Percentiles rank a stretch among this genome's conserved stretches.
These are phyloP conservation scores for Ensete ventricosum DNA, from an alignment of 176 grass and related monocot species.

Conservation along the genomic window DNA sequence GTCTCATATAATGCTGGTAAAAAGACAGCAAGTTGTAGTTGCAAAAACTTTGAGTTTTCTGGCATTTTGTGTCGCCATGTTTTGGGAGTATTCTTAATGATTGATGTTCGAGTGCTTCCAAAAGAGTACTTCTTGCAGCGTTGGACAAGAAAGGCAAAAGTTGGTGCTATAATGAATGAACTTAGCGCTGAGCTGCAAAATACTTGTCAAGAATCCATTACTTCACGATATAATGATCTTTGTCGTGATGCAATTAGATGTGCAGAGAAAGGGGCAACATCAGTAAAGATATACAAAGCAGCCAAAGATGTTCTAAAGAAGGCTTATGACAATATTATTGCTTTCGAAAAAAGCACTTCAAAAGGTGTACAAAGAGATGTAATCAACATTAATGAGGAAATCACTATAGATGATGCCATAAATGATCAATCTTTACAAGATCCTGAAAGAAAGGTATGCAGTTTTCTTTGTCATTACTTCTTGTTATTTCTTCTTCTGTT, in stretches of 20 bases:
- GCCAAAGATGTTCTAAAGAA: slow-evolving; percentile 79
- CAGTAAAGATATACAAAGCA: slow-evolving; percentile 50
- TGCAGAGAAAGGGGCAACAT: slow-evolving; percentile 55
- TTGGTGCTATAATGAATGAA: slow-evolving; percentile 41
- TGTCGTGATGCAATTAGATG: slow-evolving; percentile 66
- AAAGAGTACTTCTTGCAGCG: slow-evolving; percentile 63
- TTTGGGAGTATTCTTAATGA: slow-evolving; percentile 77
- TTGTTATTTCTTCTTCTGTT: background rate
- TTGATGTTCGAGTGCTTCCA: slow-evolving; percentile 53
- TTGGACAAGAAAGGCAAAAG: slow-evolving; percentile 69
- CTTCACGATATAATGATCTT: slow-evolving; percentile 49
- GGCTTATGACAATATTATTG: slow-evolving; percentile 68
- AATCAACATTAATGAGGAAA: slow-evolving; percentile 94
- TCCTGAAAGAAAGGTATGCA: slow-evolving; percentile 61
- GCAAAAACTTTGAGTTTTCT: slow-evolving; percentile 72
- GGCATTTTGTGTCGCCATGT: slow-evolving; percentile 88
- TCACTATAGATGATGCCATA: slow-evolving; percentile 58
- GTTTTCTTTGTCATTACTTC: background rate
- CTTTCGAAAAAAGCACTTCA: slow-evolving; percentile 55
- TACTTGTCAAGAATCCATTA: slow-evolving; percentile 40
- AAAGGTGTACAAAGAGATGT: slow-evolving; percentile 52
- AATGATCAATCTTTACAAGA: slow-evolving; percentile 61
- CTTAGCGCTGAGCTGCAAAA: slow-evolving; percentile 26
- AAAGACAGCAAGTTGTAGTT: slow-evolving; percentile 72
- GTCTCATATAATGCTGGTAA: slow-evolving; percentile 65